Evolutionary conservation across 1,139 yeast species (phyloP).

Genomic region (Pichia sp.): DNA sequence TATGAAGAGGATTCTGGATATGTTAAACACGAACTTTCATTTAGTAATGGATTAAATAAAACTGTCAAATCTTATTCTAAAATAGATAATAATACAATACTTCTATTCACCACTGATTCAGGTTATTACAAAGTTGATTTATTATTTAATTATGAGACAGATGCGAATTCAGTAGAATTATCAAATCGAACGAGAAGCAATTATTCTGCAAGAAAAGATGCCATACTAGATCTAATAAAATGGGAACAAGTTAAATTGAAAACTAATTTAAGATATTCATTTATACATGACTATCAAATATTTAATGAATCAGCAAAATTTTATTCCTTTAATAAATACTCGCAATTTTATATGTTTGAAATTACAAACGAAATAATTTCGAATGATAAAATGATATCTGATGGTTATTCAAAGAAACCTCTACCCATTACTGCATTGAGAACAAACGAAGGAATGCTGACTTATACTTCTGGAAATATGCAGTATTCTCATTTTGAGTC

Average conservation of each 20-base stretch:
- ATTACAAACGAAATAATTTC: background rate
- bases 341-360: background rate
- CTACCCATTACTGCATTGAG: conserved; percentile 1
- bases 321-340: background rate
- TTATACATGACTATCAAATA: background rate
- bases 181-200: no score
- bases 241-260: background rate
- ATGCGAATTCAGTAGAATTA: no score
- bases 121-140: no score
- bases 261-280: background rate
- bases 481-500: conserved; percentile 1
- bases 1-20: no score
- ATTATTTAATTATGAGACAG: no score
- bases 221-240: no score
- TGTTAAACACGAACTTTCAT: no score
- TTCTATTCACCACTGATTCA: no score
- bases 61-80: no score
- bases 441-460: background rate
- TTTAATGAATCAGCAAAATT: background rate
- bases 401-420: background rate
- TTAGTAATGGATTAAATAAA: no score
- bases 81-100: no score
- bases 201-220: no score
- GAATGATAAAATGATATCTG: background rate
- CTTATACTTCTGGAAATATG: conserved; percentile 3